phyloP scores from a whole-genome alignment of 768 basidiomycete genomes.

The Termitomyces sp. region DNA sequence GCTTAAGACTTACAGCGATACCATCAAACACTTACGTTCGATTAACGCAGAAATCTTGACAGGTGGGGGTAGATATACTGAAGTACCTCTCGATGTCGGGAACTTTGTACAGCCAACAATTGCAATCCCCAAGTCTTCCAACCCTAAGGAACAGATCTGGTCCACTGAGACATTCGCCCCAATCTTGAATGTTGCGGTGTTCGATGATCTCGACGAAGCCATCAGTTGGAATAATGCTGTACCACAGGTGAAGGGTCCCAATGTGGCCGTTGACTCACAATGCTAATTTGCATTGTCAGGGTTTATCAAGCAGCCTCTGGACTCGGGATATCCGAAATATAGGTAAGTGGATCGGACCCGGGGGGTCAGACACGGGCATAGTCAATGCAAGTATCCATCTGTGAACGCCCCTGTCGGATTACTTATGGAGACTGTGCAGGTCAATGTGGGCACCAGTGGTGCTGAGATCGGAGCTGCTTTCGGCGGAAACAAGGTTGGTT shows the following conservation, averaged over 20 bases:
- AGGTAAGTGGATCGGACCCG: constrained; percentile 89
- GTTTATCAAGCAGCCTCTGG: constrained; percentile 90
- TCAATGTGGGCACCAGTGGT: constrained; percentile 56
- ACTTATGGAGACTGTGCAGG: constrained; percentile 25
- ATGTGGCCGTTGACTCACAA: constrained; percentile 10
- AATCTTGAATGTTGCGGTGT: constrained; percentile 81
- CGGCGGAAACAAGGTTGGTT: constrained; percentile 83
- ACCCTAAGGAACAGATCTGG: constrained; percentile 61
- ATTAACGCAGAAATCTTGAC: constrained; percentile 73
- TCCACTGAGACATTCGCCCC: constrained; percentile 83
- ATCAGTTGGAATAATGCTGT: constrained; percentile 90
- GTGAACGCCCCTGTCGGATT: constrained; percentile 8
- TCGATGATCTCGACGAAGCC: constrained; percentile 82
- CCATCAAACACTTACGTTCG: constrained; percentile 55
- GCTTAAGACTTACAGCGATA: constrained; percentile 56
- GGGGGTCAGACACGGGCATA: constrained; percentile 87
- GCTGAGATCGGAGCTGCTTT: constrained; percentile 77
- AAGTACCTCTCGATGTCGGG: constrained; percentile 53
- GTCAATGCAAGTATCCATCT: constrained; percentile 63
- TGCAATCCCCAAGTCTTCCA: constrained; percentile 55
- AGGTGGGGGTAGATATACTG: constrained; percentile 58
- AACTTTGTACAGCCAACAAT: constrained; percentile 91
- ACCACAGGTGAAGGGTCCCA: constrained; percentile 48
- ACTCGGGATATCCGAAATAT: constrained; percentile 79
- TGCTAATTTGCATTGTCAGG: constrained; percentile 33